Evolutionary conservation across 2,329 filamentous ascomycete species (phyloP).

Genomic region (Aspergillus ustus): DNA sequence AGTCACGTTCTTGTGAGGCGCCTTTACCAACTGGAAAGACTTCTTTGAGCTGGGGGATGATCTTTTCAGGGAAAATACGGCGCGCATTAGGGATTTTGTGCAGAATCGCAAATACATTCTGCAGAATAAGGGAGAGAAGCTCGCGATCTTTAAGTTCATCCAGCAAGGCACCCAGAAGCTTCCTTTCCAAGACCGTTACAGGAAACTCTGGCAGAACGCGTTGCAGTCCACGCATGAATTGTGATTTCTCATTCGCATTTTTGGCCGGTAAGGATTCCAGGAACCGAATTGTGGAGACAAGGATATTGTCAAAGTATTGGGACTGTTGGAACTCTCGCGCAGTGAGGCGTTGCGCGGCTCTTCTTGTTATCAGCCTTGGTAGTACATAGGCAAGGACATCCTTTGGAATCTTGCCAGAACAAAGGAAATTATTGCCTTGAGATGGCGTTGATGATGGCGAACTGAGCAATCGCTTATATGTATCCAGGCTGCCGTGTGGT

Average conservation of each 20-base stretch:
- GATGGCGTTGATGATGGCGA: conserved; percentile 80
- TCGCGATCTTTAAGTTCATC: conserved; percentile 95
- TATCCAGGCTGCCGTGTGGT: conserved; percentile 75
- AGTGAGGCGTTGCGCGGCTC: conserved; percentile 84
- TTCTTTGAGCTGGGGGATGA: conserved; percentile 82
- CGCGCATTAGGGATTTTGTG: conserved; percentile 76
- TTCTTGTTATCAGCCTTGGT: conserved; percentile 81
- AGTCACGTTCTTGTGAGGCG: conserved; percentile 71
- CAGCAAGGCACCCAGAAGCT: conserved; percentile 83
- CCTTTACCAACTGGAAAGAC: conserved; percentile 68
- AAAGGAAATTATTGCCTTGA: conserved; percentile 81
- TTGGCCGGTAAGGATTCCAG: conserved; percentile 90
- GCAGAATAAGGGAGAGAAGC: conserved; percentile 79
- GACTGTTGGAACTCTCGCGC: conserved; percentile 93
- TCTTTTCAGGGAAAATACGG: conserved; percentile 79
- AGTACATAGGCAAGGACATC: conserved; percentile 77
- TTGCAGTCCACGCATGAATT: conserved; percentile 86
- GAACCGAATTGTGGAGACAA: conserved; percentile 95
- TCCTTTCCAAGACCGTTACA: conserved; percentile 91
- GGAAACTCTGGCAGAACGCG: conserved; percentile 91
- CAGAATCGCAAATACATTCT: conserved; percentile 91
- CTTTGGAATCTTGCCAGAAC: conserved; percentile 75
- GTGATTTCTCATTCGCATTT: conserved; percentile 84
- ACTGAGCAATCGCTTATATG: conserved; percentile 83
- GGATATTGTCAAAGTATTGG: conserved; percentile 94